These are phyloP conservation scores for Neocatenulostroma microsporum DNA, from an alignment of 2,329 filamentous ascomycete species.

Conservation along the genomic window DNA sequence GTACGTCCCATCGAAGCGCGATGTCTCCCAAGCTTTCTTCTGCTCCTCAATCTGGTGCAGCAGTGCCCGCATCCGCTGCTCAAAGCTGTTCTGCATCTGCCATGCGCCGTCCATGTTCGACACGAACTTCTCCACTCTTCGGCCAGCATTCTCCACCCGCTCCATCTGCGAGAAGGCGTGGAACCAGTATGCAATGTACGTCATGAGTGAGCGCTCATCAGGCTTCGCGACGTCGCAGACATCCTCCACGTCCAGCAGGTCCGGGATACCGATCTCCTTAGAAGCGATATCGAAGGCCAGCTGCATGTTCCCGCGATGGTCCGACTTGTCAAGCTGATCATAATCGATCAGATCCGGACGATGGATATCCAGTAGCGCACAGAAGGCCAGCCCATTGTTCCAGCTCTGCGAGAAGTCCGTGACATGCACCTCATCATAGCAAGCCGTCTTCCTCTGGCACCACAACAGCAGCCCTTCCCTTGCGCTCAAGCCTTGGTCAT, in stretches of 20 bases:
- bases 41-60: conserved; percentile 67
- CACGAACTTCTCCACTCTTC: conserved; percentile 95
- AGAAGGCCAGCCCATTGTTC: conserved; percentile 97
- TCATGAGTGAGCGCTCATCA: conserved; percentile 96
- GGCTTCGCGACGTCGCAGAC: conserved; percentile 94
- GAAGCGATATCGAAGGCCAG: conserved; percentile 93
- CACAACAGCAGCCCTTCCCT: conserved; percentile 92
- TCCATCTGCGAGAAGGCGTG: conserved; percentile 99
- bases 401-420: conserved; percentile 91
- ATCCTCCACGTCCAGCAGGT: conserved; percentile 92
- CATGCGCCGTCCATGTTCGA: conserved; percentile 98
- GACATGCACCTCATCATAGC: conserved; percentile 94
- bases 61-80: conserved; percentile 79
- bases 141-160: conserved; percentile 92
- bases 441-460: conserved; percentile 98
- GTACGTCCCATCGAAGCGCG: conserved; percentile 86
- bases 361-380: conserved; percentile 92
- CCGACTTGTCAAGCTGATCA: conserved; percentile 84
- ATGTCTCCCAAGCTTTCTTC: conserved; percentile 65
- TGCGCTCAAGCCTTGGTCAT: conserved; percentile 92
- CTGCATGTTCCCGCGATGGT: conserved; percentile 96
- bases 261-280: conserved; percentile 94
- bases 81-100: conserved; percentile 98
- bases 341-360: conserved; percentile 96
- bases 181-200: conserved; percentile 99